These are phyloP conservation scores for Lepiota brunneoincarnata DNA, from an alignment of 768 basidiomycete species.

Conservation along the genomic window DNA sequence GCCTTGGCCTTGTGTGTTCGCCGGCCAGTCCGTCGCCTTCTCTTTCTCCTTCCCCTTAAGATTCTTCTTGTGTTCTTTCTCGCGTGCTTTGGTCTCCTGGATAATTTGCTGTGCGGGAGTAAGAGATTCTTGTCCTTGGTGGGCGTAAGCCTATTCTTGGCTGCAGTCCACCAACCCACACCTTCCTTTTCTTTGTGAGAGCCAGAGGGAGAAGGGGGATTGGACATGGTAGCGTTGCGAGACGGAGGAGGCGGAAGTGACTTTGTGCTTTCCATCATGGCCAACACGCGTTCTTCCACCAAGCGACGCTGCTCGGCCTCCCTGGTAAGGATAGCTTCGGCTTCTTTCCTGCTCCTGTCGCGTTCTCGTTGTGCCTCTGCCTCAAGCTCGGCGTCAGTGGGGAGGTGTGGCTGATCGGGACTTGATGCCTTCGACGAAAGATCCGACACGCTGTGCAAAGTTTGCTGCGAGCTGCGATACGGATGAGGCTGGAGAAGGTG, in stretches of 20 bases:
- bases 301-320: slow-evolving; percentile 69
- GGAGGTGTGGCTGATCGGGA: slow-evolving; percentile 41
- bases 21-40: slow-evolving; percentile 51
- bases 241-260: slow-evolving; percentile 58
- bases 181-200: slow-evolving; percentile 62
- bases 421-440: slow-evolving; percentile 55
- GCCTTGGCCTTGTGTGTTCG: slow-evolving; percentile 49
- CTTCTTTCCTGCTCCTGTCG: slow-evolving; percentile 71
- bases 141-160: slow-evolving; percentile 75
- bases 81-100: slow-evolving; percentile 64
- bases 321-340: slow-evolving; percentile 68
- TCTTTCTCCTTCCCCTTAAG: slow-evolving; percentile 43
- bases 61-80: slow-evolving; percentile 55
- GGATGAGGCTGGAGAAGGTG: slow-evolving; percentile 67
- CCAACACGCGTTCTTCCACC: slow-evolving; percentile 72
- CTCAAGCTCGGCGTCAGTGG: slow-evolving; percentile 77
- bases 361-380: slow-evolving; percentile 78
- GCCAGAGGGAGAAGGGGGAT: slow-evolving; percentile 69
- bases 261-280: slow-evolving; percentile 60
- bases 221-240: slow-evolving; percentile 52
- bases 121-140: slow-evolving; percentile 70
- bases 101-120: slow-evolving; percentile 86
- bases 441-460: slow-evolving; percentile 73
- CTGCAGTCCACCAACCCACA: slow-evolving; percentile 67
- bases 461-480: slow-evolving; percentile 72